These are phyloP conservation scores for Alternaria ethzedia DNA, from an alignment of 2,329 filamentous ascomycete genomes.

Conservation along the genomic window DNA sequence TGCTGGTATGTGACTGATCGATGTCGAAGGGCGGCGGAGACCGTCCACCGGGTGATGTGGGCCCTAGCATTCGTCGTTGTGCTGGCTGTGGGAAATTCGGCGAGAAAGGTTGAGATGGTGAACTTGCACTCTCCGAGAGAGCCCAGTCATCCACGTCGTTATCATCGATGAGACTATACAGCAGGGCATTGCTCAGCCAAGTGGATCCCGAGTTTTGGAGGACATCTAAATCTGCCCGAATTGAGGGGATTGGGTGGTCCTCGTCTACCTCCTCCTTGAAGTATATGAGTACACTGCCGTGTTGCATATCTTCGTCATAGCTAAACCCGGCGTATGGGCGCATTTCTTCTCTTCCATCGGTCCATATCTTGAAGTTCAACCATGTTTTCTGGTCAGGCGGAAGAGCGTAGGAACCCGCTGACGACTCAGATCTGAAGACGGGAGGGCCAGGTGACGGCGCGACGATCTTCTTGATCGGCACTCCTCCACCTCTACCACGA, in stretches of 20 bases:
- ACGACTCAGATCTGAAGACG: constrained; percentile 33
- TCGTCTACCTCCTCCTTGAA: constrained; percentile 48
- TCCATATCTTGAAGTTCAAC: constrained; percentile 48
- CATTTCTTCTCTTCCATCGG: constrained; percentile 36
- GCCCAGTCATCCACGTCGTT: constrained; percentile 43
- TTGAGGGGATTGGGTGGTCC: constrained; percentile 44
- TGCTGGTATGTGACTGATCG: constrained; percentile 27
- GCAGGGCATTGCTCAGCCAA: constrained; percentile 46
- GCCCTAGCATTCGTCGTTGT: constrained; percentile 33
- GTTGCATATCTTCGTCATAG: constrained; percentile 48
- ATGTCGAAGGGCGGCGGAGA: constrained; percentile 42
- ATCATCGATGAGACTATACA: constrained; percentile 45
- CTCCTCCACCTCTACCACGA: constrained; percentile 48
- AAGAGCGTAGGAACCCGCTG: constrained; percentile 21
- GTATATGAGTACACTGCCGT: constrained; percentile 47
- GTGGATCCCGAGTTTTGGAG: constrained; percentile 47
- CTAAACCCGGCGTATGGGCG: constrained; percentile 48
- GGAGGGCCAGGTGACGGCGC: constrained; percentile 20
- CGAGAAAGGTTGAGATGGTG: constrained; percentile 20
- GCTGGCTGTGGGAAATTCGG: constrained; percentile 22
- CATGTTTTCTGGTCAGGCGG: constrained; percentile 36
- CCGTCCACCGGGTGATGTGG: constrained; percentile 31
- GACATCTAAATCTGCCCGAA: constrained; percentile 44
- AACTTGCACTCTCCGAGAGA: constrained; percentile 29
- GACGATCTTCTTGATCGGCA: constrained; percentile 41